Evolutionary conservation across 1,284 basidiomycete genomes (phyloP).

Genomic region (Sporisorium scitamineum): DNA sequence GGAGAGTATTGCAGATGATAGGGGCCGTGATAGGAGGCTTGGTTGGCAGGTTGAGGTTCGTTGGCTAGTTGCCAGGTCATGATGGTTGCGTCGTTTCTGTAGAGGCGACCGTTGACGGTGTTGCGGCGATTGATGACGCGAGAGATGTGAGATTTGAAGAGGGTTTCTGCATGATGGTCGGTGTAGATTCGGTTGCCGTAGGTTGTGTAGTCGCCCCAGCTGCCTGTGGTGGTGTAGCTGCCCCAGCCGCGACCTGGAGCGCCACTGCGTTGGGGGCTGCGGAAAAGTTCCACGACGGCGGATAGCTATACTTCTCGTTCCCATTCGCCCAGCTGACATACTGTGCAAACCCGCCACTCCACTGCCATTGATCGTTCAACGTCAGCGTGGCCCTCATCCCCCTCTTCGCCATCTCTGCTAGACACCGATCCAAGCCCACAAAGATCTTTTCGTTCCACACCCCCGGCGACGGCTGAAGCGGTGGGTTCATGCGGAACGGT

Average conservation of each 20-base stretch:
- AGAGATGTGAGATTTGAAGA: slow-evolving; percentile 33
- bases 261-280: slow-evolving; percentile 37
- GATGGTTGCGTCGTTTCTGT: slow-evolving; percentile 57
- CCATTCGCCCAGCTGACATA: slow-evolving; percentile 51
- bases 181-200: slow-evolving; percentile 53
- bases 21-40: not conserved
- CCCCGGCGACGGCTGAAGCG: slow-evolving; percentile 25
- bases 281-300: slow-evolving; percentile 43
- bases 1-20: slow-evolving; percentile 22
- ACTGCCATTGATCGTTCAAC: slow-evolving; percentile 47
- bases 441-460: slow-evolving; percentile 49
- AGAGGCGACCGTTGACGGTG: slow-evolving; percentile 49
- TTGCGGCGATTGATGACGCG: slow-evolving; percentile 51
- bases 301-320: slow-evolving; percentile 46
- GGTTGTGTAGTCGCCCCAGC: slow-evolving; percentile 22
- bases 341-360: slow-evolving; percentile 39
- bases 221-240: slow-evolving; percentile 45
- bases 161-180: slow-evolving; percentile 19
- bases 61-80: slow-evolving; percentile 60
- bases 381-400: slow-evolving; percentile 56
- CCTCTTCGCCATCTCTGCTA: slow-evolving; percentile 48
- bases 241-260: slow-evolving; percentile 41
- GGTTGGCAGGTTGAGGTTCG: slow-evolving; percentile 44
- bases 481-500: slow-evolving; percentile 33
- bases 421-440: slow-evolving; percentile 46